Evolutionary conservation across 495 filamentous ascomycete species (phyloP).

Genomic region (Talaromyces wortmannii): DNA sequence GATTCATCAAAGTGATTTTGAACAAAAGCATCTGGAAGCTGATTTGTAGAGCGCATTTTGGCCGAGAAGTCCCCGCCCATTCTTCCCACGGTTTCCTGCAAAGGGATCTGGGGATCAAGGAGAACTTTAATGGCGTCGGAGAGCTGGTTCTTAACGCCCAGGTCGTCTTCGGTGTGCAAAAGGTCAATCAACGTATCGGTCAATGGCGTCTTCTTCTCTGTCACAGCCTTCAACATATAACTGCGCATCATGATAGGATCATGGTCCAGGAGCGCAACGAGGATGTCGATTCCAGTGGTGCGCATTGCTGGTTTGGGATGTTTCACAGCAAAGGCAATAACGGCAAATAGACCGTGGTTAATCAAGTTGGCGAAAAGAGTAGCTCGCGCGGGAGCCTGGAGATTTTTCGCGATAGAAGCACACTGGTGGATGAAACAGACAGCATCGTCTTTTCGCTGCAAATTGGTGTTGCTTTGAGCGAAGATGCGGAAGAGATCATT

Average conservation of each 20-base stretch:
- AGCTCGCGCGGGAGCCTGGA: constrained; percentile 74
- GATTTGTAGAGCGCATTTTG: constrained; percentile 55
- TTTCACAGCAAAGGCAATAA: constrained; percentile 86
- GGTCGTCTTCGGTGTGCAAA: constrained; percentile 81
- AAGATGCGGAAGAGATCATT: constrained; percentile 91
- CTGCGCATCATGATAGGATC: constrained; percentile 89
- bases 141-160: constrained; percentile 93
- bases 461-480: constrained; percentile 51
- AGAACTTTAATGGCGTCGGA: constrained; percentile 93
- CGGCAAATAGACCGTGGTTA: constrained; percentile 73
- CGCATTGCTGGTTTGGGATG: constrained; percentile 78
- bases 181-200: constrained; percentile 94
- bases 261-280: constrained; percentile 92
- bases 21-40: constrained; percentile 81
- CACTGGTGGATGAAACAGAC: constrained; percentile 97
- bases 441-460: constrained; percentile 80
- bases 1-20: constrained; percentile 86
- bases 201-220: constrained; percentile 76
- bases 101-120: constrained; percentile 68
- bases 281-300: constrained; percentile 88
- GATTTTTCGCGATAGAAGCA: constrained; percentile 86
- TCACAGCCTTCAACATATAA: constrained; percentile 86
- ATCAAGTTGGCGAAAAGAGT: constrained; percentile 87
- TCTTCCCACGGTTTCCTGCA: constrained; percentile 59
- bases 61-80: constrained; percentile 61